Conservation (phyloP, 805 yeast species). For the Zygotorulaspora danielsina region DNA sequence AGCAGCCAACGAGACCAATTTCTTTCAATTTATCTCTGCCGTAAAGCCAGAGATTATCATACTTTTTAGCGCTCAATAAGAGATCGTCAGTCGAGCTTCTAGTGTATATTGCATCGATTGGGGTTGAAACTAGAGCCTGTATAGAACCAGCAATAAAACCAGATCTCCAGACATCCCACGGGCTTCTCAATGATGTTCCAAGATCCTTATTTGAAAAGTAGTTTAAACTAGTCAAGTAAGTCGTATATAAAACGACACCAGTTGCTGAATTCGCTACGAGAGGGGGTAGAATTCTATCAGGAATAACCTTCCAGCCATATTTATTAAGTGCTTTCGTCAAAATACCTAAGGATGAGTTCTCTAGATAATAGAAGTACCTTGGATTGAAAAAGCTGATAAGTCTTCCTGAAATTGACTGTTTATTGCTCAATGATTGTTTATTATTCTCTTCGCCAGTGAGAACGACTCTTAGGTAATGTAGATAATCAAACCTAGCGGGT, state of each 20-base stretch:
- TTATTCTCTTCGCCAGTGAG: constrained; percentile 31
- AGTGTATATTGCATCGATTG: constrained; percentile 85
- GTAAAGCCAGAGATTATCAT: constrained; percentile 73
- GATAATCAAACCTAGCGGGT: constrained; percentile 85
- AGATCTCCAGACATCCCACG: constrained; percentile 62
- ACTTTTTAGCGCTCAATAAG: constrained; percentile 49
- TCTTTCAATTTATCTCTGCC: constrained; percentile 63
- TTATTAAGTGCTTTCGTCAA: constrained; percentile 62
- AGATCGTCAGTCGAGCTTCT: constrained; percentile 75
- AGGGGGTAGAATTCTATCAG: constrained; percentile 79
- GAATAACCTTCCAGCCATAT: constrained; percentile 85
- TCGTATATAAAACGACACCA: constrained; percentile 78
- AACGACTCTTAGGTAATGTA: constrained; percentile 59
- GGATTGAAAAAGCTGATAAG: constrained; percentile 10
- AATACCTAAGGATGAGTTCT: constrained; percentile 78
- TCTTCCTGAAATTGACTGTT: not conserved
- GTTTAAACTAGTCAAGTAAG: constrained; percentile 57
- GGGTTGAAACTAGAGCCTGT: constrained; percentile 90
- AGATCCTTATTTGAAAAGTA: constrained; percentile 17
- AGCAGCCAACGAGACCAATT: constrained; percentile 78
- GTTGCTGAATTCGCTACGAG: constrained; percentile 83
- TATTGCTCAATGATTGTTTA: not conserved
- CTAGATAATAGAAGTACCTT: constrained; percentile 38
- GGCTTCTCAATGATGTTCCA: constrained; percentile 27
- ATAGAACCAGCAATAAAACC: constrained; percentile 84